phyloP scores from a whole-genome alignment of 495 filamentous ascomycete species.

The Amphirosellinia nigrospora region DNA sequence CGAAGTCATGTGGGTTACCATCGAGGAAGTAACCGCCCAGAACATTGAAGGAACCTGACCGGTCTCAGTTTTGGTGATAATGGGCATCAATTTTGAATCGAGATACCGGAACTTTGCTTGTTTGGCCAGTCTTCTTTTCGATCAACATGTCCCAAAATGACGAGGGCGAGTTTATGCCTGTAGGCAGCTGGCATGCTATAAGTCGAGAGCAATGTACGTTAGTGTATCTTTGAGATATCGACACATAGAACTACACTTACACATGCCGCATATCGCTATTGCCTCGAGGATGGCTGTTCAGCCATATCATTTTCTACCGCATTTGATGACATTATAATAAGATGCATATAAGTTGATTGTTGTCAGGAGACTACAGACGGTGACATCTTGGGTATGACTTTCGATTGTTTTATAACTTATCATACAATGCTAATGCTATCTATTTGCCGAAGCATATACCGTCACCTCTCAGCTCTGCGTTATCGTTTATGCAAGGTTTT shows the following conservation, averaged over 20 bases:
- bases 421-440: neutral
- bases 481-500: neutral
- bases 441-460: neutral
- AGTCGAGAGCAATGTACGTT: neutral
- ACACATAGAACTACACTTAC: slow-evolving; percentile 35
- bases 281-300: slow-evolving; percentile 25
- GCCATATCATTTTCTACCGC: slow-evolving; percentile 14
- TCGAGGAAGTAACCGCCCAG: slow-evolving; percentile 47
- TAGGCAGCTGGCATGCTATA: slow-evolving; percentile 24
- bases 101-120: slow-evolving; percentile 22
- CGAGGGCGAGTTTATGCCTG: slow-evolving; percentile 24
- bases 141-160: slow-evolving; percentile 58
- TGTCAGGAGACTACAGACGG: neutral
- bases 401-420: neutral
- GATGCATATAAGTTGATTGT: neutral
- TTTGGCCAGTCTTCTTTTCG: slow-evolving; percentile 21
- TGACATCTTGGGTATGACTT: neutral
- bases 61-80: slow-evolving; percentile 16
- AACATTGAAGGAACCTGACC: slow-evolving; percentile 22
- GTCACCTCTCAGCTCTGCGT: neutral
- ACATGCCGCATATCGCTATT: slow-evolving; percentile 57
- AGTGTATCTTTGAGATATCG: neutral
- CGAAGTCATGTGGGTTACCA: slow-evolving; percentile 44
- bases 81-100: slow-evolving; percentile 29
- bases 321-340: slow-evolving; percentile 20